Base-by-base conservation (phyloP, 768 basidiomycete genomes). In the Boletus speciosus region DNA sequence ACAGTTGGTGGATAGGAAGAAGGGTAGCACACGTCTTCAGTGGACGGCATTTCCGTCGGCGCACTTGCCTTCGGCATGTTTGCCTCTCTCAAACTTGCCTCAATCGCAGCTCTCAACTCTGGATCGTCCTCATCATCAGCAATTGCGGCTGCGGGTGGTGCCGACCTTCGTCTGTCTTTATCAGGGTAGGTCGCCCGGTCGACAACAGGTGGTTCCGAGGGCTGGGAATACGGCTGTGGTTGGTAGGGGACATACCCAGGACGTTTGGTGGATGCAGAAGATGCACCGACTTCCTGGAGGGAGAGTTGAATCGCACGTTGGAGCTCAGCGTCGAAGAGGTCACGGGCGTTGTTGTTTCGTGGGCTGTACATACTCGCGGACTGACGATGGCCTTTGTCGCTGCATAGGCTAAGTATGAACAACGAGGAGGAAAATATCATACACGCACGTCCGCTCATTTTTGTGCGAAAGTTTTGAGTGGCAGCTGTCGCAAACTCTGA, bases 251-350 rank as follows among this genome's bases (percentile, higher is more conserved):
- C 80, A 61, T 92, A 91, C 27, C 87, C 88, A 0, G 84, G 76
- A 54, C 82, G 79, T 42, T 71, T 75, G 48, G 76, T 76, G 32
- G 69, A 76, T 27, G 78, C 75, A 29, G 66, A 61, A n/a, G 66
- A 60, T 36, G 76, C 72, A 15, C 81, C 77, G 16, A 84, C 79
- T 67, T 98, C 96, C 57, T 90, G 81, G 11, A 99, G 73, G 0
- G 93, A 96, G 3, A 97, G 79, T 58, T 93, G 86, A 49, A 99
- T 98, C 6, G 97, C 97, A 8, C 91, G 83, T 65, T 94, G 90
- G 2, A 99, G 81, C 60, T 99, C 96, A 0, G 88, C 85, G 64
- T 98, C 95, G 16, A 84, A 81, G 34, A 82, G 61, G 44, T 87
- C 86, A 3, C 82, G 83, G 3, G 81, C 78, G 50, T 74, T 76